Evolutionary conservation across 2,329 filamentous ascomycete genomes (phyloP), one percentile per base, ranked within the genome.

Genomic region (Dactylellina sp.): DNA sequence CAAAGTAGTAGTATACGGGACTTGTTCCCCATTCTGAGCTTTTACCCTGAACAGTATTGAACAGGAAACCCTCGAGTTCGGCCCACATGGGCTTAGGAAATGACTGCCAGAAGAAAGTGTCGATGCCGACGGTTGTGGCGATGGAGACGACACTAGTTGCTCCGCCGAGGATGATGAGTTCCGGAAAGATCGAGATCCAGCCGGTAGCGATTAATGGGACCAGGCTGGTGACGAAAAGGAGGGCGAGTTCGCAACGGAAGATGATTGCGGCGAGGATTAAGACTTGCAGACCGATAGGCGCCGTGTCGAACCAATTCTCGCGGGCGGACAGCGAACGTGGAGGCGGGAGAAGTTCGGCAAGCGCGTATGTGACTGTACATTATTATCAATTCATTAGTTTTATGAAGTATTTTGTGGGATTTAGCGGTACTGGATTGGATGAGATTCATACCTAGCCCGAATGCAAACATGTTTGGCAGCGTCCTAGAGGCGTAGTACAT

Each of bases 401-500:
- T n/a, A n/a, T n/a, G n/a, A n/a, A n/a, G n/a, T n/a, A n/a, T n/a
- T n/a, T n/a, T n/a, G n/a, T n/a, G n/a, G n/a, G n/a, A n/a, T n/a
- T n/a, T n/a, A n/a, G n/a, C n/a, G n/a, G n/a, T n/a, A n/a, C n/a
- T n/a, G n/a, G n/a, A 3, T 32, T 16, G 18, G 12, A 25, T 24
- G n/a, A n/a, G 18, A 18, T 24, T 24, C 53, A 25, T 84, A 94
- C 90, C 92, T 70, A 97, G 83, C 7, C 88, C 87, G 83, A 98
- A 95, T 18, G 95, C 93, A 82, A 97, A 96, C 90, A 96, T 97
- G 80, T 99, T 99, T 1, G 95, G 95, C 76, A 99, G 83, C 1
- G 93, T 95, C 74, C 95, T 86, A 14, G 93, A 95, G 12, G 93
- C 90, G 83, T 99, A 99, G 82, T 92, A 99, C 75, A 95, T 85